phyloP scores from a whole-genome alignment of 2,329 filamentous ascomycete genomes.

The Dactylellina parvicollis region DNA sequence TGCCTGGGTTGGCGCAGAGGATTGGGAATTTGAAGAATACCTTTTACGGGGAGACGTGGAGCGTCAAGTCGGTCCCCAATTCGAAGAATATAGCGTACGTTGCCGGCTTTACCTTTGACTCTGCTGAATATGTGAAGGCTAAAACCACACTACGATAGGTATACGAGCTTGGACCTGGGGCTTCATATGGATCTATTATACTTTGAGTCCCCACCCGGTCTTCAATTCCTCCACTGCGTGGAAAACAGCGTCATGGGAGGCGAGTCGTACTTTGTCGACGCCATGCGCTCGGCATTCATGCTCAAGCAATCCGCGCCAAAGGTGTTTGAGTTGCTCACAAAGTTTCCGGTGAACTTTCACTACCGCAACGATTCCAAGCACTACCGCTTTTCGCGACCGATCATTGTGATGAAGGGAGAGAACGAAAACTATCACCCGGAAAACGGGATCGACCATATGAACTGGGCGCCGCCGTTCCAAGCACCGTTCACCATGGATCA shows the following conservation, averaged over 20 bases:
- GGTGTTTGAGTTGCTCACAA: slow-evolving; percentile 62
- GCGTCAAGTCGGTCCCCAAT: slow-evolving; percentile 81
- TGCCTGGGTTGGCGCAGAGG: slow-evolving; percentile 70
- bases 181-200: slow-evolving; percentile 96
- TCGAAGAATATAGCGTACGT: slow-evolving; percentile 82
- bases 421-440: slow-evolving; percentile 55
- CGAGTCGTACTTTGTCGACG: slow-evolving; percentile 85
- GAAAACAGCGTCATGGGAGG: slow-evolving; percentile 82
- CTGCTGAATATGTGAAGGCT: background rate
- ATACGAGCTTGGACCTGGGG: slow-evolving; percentile 82
- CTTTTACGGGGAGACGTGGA: slow-evolving; percentile 91
- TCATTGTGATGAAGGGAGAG: slow-evolving; percentile 64
- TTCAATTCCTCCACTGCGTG: slow-evolving; percentile 90
- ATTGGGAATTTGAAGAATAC: slow-evolving; percentile 84
- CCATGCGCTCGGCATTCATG: slow-evolving; percentile 69
- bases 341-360: slow-evolving; percentile 69
- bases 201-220: slow-evolving; percentile 77
- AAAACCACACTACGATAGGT: slow-evolving; percentile 59
- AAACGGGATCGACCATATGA: slow-evolving; percentile 62
- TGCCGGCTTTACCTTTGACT: background rate
- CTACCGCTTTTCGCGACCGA: slow-evolving; percentile 70
- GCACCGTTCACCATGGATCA: slow-evolving; percentile 63
- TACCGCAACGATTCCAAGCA: slow-evolving; percentile 73
- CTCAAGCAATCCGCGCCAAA: slow-evolving; percentile 58
- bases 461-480: slow-evolving; percentile 86